Conservation (phyloP, 2,329 filamentous ascomycete genomes). For the Rhynchosporium graminicola region DNA sequence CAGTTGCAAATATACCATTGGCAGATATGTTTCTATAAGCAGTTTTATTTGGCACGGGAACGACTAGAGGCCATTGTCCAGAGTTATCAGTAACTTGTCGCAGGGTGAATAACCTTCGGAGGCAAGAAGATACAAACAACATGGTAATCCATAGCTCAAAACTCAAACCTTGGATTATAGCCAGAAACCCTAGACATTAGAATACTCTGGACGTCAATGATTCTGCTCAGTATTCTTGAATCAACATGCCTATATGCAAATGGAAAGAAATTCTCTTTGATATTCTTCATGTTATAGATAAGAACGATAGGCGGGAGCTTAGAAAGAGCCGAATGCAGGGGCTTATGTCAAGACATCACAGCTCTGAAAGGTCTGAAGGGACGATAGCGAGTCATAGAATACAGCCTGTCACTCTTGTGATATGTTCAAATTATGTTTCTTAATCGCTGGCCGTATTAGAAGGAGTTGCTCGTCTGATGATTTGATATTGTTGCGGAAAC, state of each 20-base stretch:
- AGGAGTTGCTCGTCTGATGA: neutral
- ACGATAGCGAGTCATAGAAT: neutral
- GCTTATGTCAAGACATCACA: neutral
- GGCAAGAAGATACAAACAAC: neutral
- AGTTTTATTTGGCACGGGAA: slow-evolving; percentile 17
- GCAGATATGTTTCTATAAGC: neutral
- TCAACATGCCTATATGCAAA: too few species aligned
- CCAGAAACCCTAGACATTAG: too few species aligned
- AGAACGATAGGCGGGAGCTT: neutral
- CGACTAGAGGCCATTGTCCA: slow-evolving; percentile 15
- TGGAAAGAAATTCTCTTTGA: too few species aligned
- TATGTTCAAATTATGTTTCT: too few species aligned
- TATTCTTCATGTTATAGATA: neutral
- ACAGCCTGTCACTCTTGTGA: too few species aligned
- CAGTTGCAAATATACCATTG: slow-evolving; percentile 19
- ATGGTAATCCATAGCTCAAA: neutral
- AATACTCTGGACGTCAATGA: neutral
- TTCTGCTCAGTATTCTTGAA: neutral
- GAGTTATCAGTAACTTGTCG: neutral
- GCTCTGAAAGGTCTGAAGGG: neutral
- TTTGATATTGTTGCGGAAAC: neutral
- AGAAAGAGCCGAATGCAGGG: neutral
- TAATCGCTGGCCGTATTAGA: neutral
- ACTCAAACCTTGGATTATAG: too few species aligned
- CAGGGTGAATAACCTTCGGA: neutral